These are phyloP conservation scores for Lepidium didymum DNA, from an alignment of 345 rosid species.

Conservation along the genomic window DNA sequence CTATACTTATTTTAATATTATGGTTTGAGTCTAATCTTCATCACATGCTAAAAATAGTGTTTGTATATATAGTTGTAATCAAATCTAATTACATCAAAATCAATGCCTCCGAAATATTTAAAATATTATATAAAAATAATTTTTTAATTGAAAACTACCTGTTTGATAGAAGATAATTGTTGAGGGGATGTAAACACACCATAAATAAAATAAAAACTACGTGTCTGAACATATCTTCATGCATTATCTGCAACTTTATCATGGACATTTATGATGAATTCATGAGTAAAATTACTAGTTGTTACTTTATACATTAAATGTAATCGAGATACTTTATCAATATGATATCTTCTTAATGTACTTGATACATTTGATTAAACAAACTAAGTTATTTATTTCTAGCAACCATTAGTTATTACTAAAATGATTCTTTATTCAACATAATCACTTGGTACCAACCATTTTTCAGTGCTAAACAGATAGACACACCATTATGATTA, in stretches of 20 bases:
- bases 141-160: no score
- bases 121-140: no score
- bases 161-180: no score
- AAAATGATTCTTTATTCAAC: neutral
- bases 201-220: neutral
- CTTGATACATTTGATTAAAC: neutral
- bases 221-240: neutral
- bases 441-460: constrained; percentile 1
- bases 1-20: no score
- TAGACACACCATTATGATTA: neutral
- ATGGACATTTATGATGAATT: neutral
- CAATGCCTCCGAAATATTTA: no score
- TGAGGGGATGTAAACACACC: no score
- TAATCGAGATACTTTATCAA: no score
- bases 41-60: no score
- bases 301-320: no score
- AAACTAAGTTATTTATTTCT: neutral
- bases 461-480: neutral
- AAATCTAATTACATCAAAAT: no score
- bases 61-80: no score
- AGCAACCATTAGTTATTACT: neutral
- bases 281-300: neutral
- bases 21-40: no score
- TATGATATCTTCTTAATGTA: neutral
- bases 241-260: neutral